phyloP scores from a whole-genome alignment of 2,329 filamentous ascomycete species.

The Talaromyces sp. region DNA sequence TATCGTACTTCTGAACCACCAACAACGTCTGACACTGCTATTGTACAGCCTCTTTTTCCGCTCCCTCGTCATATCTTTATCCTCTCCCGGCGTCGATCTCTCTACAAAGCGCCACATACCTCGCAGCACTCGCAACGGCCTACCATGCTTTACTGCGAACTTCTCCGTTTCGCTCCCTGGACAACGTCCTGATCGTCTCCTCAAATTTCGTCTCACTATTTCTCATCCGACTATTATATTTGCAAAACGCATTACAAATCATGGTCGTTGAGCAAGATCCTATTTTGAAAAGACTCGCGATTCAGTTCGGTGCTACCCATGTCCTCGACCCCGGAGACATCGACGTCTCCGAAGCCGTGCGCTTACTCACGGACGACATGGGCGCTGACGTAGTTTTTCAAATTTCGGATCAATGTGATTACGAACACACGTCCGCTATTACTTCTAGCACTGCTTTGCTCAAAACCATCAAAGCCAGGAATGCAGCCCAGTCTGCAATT shows the following conservation, averaged over 20 bases:
- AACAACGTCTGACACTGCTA: background rate
- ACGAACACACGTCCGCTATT: background rate
- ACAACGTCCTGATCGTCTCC: background rate
- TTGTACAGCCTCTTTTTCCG: background rate
- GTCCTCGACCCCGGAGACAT: background rate
- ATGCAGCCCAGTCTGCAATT: background rate
- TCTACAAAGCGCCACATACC: background rate
- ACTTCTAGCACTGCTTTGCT: background rate
- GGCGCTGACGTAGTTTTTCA: slow-evolving; percentile 1
- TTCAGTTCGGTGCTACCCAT: background rate
- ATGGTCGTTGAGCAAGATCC: background rate
- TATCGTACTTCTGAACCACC: background rate
- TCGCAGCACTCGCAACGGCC: slow-evolving; percentile 1
- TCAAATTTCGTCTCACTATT: background rate
- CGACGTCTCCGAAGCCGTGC: background rate
- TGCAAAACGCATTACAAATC: slow-evolving; percentile 3
- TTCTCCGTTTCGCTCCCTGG: background rate
- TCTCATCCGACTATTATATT: background rate
- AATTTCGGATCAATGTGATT: background rate
- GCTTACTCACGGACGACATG: background rate
- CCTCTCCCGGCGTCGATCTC: background rate
- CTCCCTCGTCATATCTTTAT: background rate
- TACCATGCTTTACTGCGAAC: background rate
- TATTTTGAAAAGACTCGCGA: background rate
- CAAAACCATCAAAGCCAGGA: background rate